These are phyloP conservation scores for Backusella circina DNA, from an alignment of 192 early-diverging fungal species.

Conservation along the genomic window DNA sequence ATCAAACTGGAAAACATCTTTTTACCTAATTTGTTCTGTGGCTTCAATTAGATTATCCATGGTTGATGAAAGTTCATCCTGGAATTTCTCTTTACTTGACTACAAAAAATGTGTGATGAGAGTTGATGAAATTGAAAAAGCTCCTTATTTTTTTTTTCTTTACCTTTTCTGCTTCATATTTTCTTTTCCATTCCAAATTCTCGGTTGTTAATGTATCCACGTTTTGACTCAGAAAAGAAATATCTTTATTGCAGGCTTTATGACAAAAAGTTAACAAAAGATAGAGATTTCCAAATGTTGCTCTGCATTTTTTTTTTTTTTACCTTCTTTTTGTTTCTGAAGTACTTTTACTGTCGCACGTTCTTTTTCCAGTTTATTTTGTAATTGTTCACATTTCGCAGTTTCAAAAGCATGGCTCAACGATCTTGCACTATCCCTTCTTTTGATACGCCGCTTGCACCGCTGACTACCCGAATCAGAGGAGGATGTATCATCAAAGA, in stretches of 20 bases:
- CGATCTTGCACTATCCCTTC: constrained; percentile 9
- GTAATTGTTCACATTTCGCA: constrained; percentile 14
- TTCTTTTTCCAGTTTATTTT: constrained; percentile 21
- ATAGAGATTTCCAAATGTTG: neutral
- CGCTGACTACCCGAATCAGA: constrained; percentile 7
- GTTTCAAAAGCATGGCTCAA: neutral
- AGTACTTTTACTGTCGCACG: constrained; percentile 17
- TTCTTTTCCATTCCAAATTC: constrained; percentile 18
- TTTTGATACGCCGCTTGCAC: neutral
- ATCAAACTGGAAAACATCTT: neutral
- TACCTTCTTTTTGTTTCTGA: constrained; percentile 34
- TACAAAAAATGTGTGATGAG: neutral
- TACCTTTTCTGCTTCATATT: constrained; percentile 27
- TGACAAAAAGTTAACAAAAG: neutral
- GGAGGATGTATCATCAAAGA: neutral
- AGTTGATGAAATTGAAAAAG: neutral
- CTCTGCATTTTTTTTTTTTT: neutral
- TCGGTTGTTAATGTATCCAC: constrained; percentile 17
- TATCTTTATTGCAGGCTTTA: constrained; percentile 26
- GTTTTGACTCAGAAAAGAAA: constrained; percentile 30
- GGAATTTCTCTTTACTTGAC: constrained; percentile 12
- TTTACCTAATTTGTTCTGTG: constrained; percentile 14
- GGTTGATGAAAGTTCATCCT: constrained; percentile 17
- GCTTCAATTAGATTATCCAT: constrained; percentile 22
- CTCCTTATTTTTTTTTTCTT: neutral